Conservation (phyloP, 768 basidiomycete species). For the Kwoniella botswanensis region DNA sequence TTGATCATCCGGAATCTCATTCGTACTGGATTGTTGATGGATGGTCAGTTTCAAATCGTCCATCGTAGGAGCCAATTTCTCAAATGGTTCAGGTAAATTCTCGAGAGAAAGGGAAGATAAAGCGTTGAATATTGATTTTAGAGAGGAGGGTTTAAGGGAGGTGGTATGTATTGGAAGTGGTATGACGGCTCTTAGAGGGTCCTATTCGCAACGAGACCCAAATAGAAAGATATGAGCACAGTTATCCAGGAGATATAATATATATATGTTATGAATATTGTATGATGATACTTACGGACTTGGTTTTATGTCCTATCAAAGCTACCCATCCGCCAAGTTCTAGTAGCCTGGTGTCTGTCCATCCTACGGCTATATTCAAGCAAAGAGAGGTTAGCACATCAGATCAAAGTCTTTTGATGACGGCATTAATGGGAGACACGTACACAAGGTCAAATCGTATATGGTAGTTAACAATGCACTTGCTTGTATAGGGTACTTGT, state of each 20-base stretch:
- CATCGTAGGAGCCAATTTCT: conserved; percentile 29
- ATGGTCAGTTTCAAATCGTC: conserved; percentile 23
- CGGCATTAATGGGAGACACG: conserved; percentile 11
- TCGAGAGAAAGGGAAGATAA: conserved; percentile 20
- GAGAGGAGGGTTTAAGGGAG: conserved; percentile 47
- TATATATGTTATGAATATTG: background rate
- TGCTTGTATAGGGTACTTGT: conserved; percentile 48
- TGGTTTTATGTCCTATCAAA: conserved; percentile 51
- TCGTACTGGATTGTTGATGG: background rate
- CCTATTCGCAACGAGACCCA: conserved; percentile 35
- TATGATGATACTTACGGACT: conserved; percentile 31
- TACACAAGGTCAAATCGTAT: conserved; percentile 54
- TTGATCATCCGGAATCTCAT: background rate
- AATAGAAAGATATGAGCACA: too few relatives aligned
- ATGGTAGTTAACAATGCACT: conserved; percentile 50
- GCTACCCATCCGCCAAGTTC: conserved; percentile 48
- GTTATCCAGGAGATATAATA: background rate
- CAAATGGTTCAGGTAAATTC: conserved; percentile 29
- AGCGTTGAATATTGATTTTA: conserved; percentile 44
- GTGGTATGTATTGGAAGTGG: conserved; percentile 53
- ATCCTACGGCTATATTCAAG: conserved; percentile 48
- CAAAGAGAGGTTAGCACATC: background rate
- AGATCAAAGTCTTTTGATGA: background rate
- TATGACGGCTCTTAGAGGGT: conserved; percentile 49
- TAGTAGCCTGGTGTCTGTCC: conserved; percentile 48